A percentile compares a stretch with the other conserved stretches of the same genome.
Evolutionary conservation across 495 filamentous ascomycete genomes (phyloP).

Genomic region (Tetracladium marchalianum): DNA sequence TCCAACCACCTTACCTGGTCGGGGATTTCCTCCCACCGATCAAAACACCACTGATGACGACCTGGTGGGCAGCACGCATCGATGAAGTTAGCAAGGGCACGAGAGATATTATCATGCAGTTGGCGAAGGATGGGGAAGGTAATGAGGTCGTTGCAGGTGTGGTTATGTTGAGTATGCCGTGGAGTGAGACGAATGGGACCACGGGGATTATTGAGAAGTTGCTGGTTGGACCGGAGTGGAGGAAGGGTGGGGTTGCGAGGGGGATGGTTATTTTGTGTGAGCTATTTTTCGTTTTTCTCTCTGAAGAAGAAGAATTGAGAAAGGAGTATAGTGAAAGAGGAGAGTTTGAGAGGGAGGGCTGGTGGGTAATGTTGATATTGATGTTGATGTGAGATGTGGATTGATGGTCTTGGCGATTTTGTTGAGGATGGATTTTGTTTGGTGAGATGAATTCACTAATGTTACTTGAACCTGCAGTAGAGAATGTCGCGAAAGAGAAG

Average conservation of each 20-base stretch:
- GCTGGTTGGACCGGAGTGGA: conserved; percentile 8
- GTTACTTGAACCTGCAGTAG: not conserved
- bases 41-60: not conserved
- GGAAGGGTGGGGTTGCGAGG: conserved; percentile 11
- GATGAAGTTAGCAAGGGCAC: not conserved
- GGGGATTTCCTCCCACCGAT: conserved; percentile 14
- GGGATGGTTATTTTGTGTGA: conserved; percentile 6
- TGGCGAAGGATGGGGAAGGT: not conserved
- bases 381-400: too few species aligned
- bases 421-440: too few species aligned
- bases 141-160: conserved; percentile 9
- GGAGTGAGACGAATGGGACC: conserved; percentile 5
- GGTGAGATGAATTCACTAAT: too few species aligned
- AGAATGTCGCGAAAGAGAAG: conserved; percentile 7
- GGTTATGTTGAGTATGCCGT: conserved; percentile 9
- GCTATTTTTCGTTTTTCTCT: too few species aligned
- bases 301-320: too few species aligned
- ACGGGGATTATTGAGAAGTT: conserved; percentile 15
- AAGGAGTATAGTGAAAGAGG: too few species aligned
- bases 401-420: too few species aligned
- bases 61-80: conserved; percentile 12
- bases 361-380: too few species aligned
- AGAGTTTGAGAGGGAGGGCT: too few species aligned
- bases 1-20: conserved; percentile 6
- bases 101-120: conserved; percentile 10